These are phyloP conservation scores for Hamigera avellanea DNA, from an alignment of 495 filamentous ascomycete species.

Conservation along the genomic window DNA sequence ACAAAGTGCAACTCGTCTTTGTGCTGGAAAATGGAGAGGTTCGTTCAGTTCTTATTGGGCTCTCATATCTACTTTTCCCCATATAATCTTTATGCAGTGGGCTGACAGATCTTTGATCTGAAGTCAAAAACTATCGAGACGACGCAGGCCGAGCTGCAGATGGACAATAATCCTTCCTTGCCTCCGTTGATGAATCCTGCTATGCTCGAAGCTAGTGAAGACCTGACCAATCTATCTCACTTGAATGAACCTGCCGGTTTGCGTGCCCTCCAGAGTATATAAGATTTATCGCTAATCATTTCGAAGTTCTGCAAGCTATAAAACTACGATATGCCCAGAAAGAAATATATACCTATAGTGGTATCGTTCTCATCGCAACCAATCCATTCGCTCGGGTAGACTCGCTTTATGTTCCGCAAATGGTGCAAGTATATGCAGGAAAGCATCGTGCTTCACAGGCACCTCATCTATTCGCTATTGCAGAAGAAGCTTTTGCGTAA, in stretches of 20 bases:
- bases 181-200: slow-evolving; percentile 96
- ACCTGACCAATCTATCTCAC: slow-evolving; percentile 94
- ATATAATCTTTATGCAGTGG: neutral
- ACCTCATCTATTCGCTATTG: slow-evolving; percentile 96
- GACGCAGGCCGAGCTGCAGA: slow-evolving; percentile 64
- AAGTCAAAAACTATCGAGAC: slow-evolving; percentile 75
- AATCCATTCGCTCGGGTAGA: slow-evolving; percentile 98
- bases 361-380: slow-evolving; percentile 96
- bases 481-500: slow-evolving; percentile 96
- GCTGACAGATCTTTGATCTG: slow-evolving; percentile 13
- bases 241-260: slow-evolving; percentile 96
- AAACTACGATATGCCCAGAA: slow-evolving; percentile 96
- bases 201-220: slow-evolving; percentile 97
- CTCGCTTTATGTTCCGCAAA: slow-evolving; percentile 95
- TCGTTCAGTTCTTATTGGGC: slow-evolving; percentile 11
- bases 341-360: slow-evolving; percentile 99
- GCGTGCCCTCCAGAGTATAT: slow-evolving; percentile 5
- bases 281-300: slow-evolving; percentile 21
- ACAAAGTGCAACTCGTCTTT: slow-evolving; percentile 80
- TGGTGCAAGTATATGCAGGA: slow-evolving; percentile 98
- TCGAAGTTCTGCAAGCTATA: slow-evolving; percentile 87
- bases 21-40: slow-evolving; percentile 90
- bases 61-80: slow-evolving; percentile 1
- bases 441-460: slow-evolving; percentile 95
- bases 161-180: slow-evolving; percentile 56